phyloP scores from a whole-genome alignment of 768 basidiomycete genomes.

The Suillus decipiens region DNA sequence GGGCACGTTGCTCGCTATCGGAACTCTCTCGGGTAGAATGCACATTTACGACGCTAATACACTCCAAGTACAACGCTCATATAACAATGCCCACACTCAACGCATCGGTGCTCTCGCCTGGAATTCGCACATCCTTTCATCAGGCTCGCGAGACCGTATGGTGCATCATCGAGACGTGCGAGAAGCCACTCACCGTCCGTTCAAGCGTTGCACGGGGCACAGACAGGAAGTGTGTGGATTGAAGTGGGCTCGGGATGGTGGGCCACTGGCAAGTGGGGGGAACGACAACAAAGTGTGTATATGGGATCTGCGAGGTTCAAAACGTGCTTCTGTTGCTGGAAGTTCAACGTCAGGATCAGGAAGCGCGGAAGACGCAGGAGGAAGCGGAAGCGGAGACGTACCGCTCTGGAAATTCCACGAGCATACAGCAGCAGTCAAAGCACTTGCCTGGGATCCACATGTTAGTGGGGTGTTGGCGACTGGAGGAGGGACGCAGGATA shows the following conservation, averaged over 20 bases:
- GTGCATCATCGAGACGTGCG: constrained; percentile 94
- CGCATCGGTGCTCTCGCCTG: constrained; percentile 94
- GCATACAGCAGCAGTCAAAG: constrained; percentile 96
- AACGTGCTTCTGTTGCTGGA: constrained; percentile 32
- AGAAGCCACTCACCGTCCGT: constrained; percentile 61
- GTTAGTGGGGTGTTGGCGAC: constrained; percentile 87
- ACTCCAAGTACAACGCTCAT: constrained; percentile 74
- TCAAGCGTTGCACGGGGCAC: constrained; percentile 72
- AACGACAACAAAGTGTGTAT: constrained; percentile 99
- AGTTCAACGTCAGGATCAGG: constrained; percentile 33
- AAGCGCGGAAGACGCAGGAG: constrained; percentile 32
- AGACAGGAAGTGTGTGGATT: constrained; percentile 96
- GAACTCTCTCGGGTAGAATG: constrained; percentile 84
- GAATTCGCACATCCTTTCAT: constrained; percentile 86
- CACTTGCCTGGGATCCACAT: constrained; percentile 98
- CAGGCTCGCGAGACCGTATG: constrained; percentile 88
- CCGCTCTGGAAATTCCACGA: constrained; percentile 96
- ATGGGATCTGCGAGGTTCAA: constrained; percentile 83
- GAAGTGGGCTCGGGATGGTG: constrained; percentile 65
- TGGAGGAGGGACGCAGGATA: constrained; percentile 98
- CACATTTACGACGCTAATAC: constrained; percentile 93
- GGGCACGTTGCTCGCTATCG: constrained; percentile 90
- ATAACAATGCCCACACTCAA: constrained; percentile 81
- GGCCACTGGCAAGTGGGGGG: constrained; percentile 86
- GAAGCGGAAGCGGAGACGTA: constrained; percentile 41